These are phyloP conservation scores for Triangularia setosa DNA, from an alignment of 2,329 filamentous ascomycete genomes.

Conservation along the genomic window DNA sequence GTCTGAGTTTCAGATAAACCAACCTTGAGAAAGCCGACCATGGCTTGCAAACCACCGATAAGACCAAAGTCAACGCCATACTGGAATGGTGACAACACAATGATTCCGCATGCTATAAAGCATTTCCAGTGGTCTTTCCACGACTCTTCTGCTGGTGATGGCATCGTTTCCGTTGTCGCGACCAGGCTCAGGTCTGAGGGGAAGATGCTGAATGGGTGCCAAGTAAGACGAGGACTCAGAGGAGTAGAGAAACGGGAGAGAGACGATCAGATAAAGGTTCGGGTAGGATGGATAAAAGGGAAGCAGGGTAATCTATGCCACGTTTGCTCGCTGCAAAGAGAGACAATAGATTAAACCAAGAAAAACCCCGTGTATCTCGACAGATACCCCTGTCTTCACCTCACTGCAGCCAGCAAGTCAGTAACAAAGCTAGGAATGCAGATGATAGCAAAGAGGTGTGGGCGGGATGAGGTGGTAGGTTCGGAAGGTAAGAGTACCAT, in stretches of 20 bases:
- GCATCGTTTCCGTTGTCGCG: slow-evolving; percentile 6
- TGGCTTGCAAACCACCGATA: slow-evolving; percentile 46
- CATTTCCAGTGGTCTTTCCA: slow-evolving; percentile 43
- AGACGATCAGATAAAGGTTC: background rate
- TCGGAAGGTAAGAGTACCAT: background rate
- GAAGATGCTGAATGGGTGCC: background rate
- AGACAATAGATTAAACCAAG: background rate
- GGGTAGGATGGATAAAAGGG: background rate
- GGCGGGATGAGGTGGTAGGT: background rate
- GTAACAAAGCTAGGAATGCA: background rate
- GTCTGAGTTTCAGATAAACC: background rate
- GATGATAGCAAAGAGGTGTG: background rate
- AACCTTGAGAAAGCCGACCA: slow-evolving; percentile 42
- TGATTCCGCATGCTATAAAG: slow-evolving; percentile 42
- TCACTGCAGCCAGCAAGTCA: background rate
- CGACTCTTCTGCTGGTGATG: slow-evolving; percentile 15
- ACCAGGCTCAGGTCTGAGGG: background rate
- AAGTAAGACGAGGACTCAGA: background rate
- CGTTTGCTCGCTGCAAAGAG: background rate
- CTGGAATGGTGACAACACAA: slow-evolving; percentile 44
- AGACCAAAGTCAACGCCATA: slow-evolving; percentile 48
- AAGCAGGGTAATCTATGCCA: background rate
- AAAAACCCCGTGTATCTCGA: background rate
- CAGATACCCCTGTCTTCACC: background rate
- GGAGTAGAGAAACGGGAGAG: background rate